phyloP scores from a whole-genome alignment of 2,329 filamentous ascomycete genomes.

The Fusarium anthophilum region DNA sequence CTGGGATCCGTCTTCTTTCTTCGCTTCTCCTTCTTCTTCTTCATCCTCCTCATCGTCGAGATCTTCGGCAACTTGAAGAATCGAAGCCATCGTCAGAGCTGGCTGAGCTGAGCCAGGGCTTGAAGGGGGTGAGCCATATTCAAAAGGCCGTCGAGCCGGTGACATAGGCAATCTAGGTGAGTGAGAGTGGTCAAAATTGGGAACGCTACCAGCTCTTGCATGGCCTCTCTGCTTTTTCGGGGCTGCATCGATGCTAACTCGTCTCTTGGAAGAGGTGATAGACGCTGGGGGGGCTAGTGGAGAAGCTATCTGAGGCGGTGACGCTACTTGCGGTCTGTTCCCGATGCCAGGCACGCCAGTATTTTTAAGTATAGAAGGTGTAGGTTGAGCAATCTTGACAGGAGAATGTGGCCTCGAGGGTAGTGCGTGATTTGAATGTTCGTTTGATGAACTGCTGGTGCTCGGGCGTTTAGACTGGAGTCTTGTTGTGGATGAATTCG shows the following conservation, averaged over 20 bases:
- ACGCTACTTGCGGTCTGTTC: slow-evolving; percentile 46
- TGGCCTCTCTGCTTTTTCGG: slow-evolving; percentile 50
- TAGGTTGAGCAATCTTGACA: slow-evolving; percentile 50
- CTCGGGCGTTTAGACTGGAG: slow-evolving; percentile 52
- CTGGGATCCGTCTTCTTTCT: slow-evolving; percentile 43
- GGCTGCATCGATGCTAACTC: slow-evolving; percentile 55
- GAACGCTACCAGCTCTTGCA: slow-evolving; percentile 53
- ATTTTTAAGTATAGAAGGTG: slow-evolving; percentile 35
- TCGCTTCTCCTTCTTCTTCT: slow-evolving; percentile 46
- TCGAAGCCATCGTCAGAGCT: slow-evolving; percentile 62
- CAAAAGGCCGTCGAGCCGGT: slow-evolving; percentile 43
- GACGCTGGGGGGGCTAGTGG: slow-evolving; percentile 46
- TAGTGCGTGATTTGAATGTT: slow-evolving; percentile 30
- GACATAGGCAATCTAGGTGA: slow-evolving; percentile 49
- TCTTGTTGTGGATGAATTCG: slow-evolving; percentile 57
- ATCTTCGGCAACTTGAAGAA: slow-evolving; percentile 66
- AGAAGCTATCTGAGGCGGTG: slow-evolving; percentile 49
- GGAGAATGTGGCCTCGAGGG: slow-evolving; percentile 62
- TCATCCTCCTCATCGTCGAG: slow-evolving; percentile 50
- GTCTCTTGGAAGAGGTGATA: slow-evolving; percentile 49
- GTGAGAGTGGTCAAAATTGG: slow-evolving; percentile 49
- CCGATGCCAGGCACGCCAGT: slow-evolving; percentile 23
- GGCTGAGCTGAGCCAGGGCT: slow-evolving; percentile 46
- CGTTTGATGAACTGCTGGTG: slow-evolving; percentile 43
- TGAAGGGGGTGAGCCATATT: slow-evolving; percentile 51